Evolutionary conservation across 768 basidiomycete species (phyloP).

Genomic region (Rubroboletus pulcherrimus): DNA sequence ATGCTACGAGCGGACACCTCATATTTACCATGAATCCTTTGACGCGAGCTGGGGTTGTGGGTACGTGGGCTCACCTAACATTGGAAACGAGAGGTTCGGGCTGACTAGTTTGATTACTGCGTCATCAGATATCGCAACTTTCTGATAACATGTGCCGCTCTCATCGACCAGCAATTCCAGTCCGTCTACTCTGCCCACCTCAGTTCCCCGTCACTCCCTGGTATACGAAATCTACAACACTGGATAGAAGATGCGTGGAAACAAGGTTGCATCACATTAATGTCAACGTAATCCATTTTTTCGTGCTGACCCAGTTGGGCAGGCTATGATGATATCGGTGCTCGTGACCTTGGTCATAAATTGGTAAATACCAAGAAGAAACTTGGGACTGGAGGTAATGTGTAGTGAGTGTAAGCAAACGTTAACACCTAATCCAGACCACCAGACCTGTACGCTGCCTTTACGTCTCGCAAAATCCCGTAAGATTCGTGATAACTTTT

Average conservation of each 20-base stretch:
- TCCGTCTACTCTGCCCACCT: slow-evolving; percentile 60
- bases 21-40: slow-evolving; percentile 55
- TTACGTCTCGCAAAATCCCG: slow-evolving; percentile 78
- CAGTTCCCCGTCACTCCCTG: slow-evolving; percentile 54
- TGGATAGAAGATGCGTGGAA: slow-evolving; percentile 86
- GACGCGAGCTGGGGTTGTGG: slow-evolving; percentile 75
- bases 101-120: neutral
- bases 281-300: neutral
- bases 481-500: slow-evolving; percentile 37
- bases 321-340: slow-evolving; percentile 77
- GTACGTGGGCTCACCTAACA: slow-evolving; percentile 33
- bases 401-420: neutral
- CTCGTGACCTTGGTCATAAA: slow-evolving; percentile 48
- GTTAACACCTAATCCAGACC: neutral
- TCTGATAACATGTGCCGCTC: slow-evolving; percentile 68
- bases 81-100: slow-evolving; percentile 1
- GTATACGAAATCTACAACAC: slow-evolving; percentile 68
- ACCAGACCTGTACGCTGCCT: slow-evolving; percentile 74
- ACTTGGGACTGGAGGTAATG: slow-evolving; percentile 76
- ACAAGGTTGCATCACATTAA: slow-evolving; percentile 38
- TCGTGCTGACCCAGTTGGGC: neutral
- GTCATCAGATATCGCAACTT: slow-evolving; percentile 75
- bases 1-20: slow-evolving; percentile 59
- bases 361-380: slow-evolving; percentile 61
- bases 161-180: slow-evolving; percentile 65